Evolutionary conservation across 2,329 filamentous ascomycete genomes (phyloP).

Genomic region (Xylariaceae sp.): DNA sequence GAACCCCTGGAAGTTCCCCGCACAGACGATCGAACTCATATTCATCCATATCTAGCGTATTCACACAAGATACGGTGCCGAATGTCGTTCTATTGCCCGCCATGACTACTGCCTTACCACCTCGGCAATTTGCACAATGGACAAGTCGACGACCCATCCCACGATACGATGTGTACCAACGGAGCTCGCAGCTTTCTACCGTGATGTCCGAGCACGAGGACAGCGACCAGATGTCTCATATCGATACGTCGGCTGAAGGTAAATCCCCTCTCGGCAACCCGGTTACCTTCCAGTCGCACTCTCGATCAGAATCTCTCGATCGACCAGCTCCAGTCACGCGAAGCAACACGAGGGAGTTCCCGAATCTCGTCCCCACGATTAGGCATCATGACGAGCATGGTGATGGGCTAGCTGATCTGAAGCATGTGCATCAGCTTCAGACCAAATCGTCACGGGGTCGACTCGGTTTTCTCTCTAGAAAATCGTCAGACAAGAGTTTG

Average conservation of each 20-base stretch:
- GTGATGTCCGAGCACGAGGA: constrained; percentile 58
- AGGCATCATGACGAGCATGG: constrained; percentile 59
- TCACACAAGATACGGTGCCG: constrained; percentile 44
- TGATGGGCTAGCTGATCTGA: constrained; percentile 57
- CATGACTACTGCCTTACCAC: constrained; percentile 30
- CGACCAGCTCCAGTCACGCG: constrained; percentile 42
- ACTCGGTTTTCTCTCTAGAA: constrained; percentile 47
- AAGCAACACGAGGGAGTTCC: constrained; percentile 32
- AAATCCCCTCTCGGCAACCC: constrained; percentile 47
- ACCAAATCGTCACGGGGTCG: constrained; percentile 48
- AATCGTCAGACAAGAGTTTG: constrained; percentile 47
- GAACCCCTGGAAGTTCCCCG: constrained; percentile 49
- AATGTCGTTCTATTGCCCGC: constrained; percentile 36
- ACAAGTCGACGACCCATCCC: constrained; percentile 24
- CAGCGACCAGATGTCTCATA: constrained; percentile 46
- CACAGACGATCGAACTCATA: constrained; percentile 46
- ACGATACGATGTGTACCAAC: constrained; percentile 52
- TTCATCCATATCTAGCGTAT: constrained; percentile 51
- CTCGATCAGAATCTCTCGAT: constrained; percentile 45
- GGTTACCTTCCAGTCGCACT: constrained; percentile 45
- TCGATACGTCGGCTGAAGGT: constrained; percentile 39
- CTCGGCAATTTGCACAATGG: constrained; percentile 29
- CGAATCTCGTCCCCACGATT: constrained; percentile 40
- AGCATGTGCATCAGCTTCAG: constrained; percentile 44
- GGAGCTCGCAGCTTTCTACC: constrained; percentile 60